A percentile compares a stretch with the other conserved stretches of the same genome.
Conservation (phyloP, 495 filamentous ascomycete genomes). For the Niebla homalea region DNA sequence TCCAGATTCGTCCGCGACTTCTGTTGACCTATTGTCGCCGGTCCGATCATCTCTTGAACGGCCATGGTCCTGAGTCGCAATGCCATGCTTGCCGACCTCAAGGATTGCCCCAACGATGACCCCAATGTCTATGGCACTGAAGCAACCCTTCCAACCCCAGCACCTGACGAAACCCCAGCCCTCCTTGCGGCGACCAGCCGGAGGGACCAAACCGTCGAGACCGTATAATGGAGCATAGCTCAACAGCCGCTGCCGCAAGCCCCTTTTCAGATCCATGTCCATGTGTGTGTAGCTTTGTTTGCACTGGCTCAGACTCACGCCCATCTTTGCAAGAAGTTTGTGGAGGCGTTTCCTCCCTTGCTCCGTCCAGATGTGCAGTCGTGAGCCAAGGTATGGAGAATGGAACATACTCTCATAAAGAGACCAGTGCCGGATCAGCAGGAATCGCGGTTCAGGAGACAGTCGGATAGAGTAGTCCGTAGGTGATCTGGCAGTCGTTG, state of each 20-base stretch:
- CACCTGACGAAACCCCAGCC: conserved; percentile 94
- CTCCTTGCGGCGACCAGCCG: conserved; percentile 48
- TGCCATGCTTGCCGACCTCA: conserved; percentile 53
- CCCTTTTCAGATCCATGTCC: conserved; percentile 93
- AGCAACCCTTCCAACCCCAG: conserved; percentile 94
- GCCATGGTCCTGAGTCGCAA: conserved; percentile 12
- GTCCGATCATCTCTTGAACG: conserved; percentile 21
- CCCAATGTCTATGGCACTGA: conserved; percentile 82
- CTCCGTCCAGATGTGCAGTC: conserved; percentile 90
- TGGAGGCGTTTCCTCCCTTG: conserved; percentile 79
- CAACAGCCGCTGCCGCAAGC: conserved; percentile 68
- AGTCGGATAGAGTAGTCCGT: conserved; percentile 86
- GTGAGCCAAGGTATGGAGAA: conserved; percentile 84
- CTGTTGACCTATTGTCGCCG: conserved; percentile 19
- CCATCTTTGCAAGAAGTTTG: conserved; percentile 96
- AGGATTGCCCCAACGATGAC: conserved; percentile 82
- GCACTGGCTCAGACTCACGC: conserved; percentile 83
- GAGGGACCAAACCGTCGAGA: conserved; percentile 79
- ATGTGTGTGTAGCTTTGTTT: conserved; percentile 94
- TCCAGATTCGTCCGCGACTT: conserved; percentile 31
- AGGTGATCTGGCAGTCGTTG: conserved; percentile 73
- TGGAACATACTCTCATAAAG: conserved; percentile 98
- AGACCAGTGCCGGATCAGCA: conserved; percentile 91
- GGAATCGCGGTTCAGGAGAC: conserved; percentile 86
- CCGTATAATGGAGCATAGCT: conserved; percentile 86